Percentiles rank a stretch among this genome's conserved stretches.
Conservation (phyloP, 768 basidiomycete species). For the Coprinopsis cinerea region DNA sequence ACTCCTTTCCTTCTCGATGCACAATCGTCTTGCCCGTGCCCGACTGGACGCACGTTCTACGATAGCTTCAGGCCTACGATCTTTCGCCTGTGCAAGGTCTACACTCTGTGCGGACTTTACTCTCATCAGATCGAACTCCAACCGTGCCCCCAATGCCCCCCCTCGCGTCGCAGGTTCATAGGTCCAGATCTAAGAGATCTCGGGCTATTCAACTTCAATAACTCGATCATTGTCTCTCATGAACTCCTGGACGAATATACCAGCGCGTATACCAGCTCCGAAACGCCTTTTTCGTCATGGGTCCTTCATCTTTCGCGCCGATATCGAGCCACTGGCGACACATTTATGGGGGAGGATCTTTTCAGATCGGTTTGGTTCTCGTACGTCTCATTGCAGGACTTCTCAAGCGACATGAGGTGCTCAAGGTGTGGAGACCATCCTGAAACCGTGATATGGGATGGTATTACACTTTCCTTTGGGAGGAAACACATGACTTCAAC, state of each 20-base stretch:
- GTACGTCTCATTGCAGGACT: constrained; percentile 18
- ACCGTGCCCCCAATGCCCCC: constrained; percentile 11
- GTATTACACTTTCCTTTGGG: constrained; percentile 26
- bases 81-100: constrained; percentile 11
- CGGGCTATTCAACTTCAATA: constrained; percentile 32
- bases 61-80: background rate
- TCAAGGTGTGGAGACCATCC: constrained; percentile 21
- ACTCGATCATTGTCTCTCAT: constrained; percentile 24
- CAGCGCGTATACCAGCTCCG: constrained; percentile 24
- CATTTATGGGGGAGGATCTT: constrained; percentile 22
- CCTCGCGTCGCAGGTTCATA: constrained; percentile 15
- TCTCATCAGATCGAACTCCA: constrained; percentile 13
- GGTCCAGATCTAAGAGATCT: constrained; percentile 23
- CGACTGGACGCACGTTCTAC: background rate
- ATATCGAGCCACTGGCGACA: constrained; percentile 12
- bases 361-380: constrained; percentile 30
- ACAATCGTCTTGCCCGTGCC: constrained; percentile 11
- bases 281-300: constrained; percentile 30
- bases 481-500: constrained; percentile 20
- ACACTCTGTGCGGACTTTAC: constrained; percentile 7
- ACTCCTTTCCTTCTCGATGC: constrained; percentile 6
- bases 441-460: constrained; percentile 27
- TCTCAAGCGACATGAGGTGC: constrained; percentile 22
- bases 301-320: constrained; percentile 15
- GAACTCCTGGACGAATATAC: constrained; percentile 31